Evolutionary conservation across 768 basidiomycete species (phyloP), one percentile per base, ranked within the genome.

Genomic region (Amylocystis lapponica): DNA sequence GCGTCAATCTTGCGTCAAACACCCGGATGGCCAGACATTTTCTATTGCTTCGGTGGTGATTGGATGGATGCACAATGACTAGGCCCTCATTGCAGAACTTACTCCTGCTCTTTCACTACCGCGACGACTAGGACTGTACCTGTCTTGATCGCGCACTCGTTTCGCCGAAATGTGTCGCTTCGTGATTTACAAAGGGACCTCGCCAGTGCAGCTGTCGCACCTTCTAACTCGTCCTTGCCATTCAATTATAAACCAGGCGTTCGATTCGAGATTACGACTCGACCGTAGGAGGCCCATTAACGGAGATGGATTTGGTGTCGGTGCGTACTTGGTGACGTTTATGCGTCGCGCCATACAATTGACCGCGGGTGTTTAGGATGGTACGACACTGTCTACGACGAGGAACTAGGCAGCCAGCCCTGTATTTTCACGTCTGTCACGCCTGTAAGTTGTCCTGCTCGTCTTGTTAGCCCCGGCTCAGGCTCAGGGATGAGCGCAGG

Each of bases 381-480:
- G 95, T 97, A 96, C 61, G 94, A 94, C 65, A 81, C 86, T 11
- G 74, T 82, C 13, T 78, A 80, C 48, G 87, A 90, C 55, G 81
- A 84, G 51, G 91, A 91, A 58, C 71, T 90, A 3, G 89, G 89
- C 30, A 75, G 67, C 40, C 86, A 91, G 57, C 94, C 95, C 12
- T 96, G 95, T 64, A 87, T 98, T 48, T 98, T 97, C 65, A 95
- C 93, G 30, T 91, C 90, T 21, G 82, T 95, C 16, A 92, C 93
- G 10, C 94, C 94, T 4, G 93, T 92, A 55, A 54, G 75, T 61
- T n/a, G 23, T n/a, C n/a, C 30, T 30, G 10, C 12, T n/a, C n/a
- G 16, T 5, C 12, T n/a, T 7, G 14, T 13, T 20, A 39, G 39
- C 2, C 45, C 22, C 16, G 5, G 22, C 16, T 29, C 22, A 17